phyloP scores from a whole-genome alignment of 1,139 yeast genomes.

The Yamadazyma oceani region DNA sequence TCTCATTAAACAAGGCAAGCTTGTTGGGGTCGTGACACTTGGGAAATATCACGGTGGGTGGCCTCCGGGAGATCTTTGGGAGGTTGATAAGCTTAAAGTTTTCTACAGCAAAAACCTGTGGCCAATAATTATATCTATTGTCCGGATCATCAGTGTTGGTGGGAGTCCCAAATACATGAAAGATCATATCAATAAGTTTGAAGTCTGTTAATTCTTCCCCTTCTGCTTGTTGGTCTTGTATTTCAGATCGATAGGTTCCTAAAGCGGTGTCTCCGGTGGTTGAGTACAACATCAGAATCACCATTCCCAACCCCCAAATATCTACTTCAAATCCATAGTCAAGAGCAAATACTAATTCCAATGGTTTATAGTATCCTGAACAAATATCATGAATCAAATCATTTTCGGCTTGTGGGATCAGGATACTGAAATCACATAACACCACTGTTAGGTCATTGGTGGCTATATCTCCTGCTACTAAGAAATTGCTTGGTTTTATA shows the following conservation, averaged over 20 bases:
- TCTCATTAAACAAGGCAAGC: conserved; percentile 11
- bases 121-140: conserved; percentile 34
- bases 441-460: conserved; percentile 37
- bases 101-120: conserved; percentile 31
- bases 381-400: conserved; percentile 64
- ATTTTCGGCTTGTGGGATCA: conserved; percentile 40
- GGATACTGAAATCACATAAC: conserved; percentile 79
- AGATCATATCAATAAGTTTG: conserved; percentile 60
- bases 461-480: conserved; percentile 24
- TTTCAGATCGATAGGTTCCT: conserved; percentile 26
- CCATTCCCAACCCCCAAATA: conserved; percentile 77
- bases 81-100: conserved; percentile 35
- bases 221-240: conserved; percentile 18
- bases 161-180: conserved; percentile 72
- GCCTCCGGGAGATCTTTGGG: conserved; percentile 16
- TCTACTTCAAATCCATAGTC: conserved; percentile 67
- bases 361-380: conserved; percentile 78
- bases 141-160: conserved; percentile 52
- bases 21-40: conserved; percentile 19
- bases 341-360: conserved; percentile 74
- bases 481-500: conserved; percentile 76
- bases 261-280: conserved; percentile 43
- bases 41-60: conserved; percentile 23
- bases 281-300: conserved; percentile 62
- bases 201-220: conserved; percentile 57